These are phyloP conservation scores for Termitomyces sp. DNA, from an alignment of 768 basidiomycete genomes.

Conservation along the genomic window DNA sequence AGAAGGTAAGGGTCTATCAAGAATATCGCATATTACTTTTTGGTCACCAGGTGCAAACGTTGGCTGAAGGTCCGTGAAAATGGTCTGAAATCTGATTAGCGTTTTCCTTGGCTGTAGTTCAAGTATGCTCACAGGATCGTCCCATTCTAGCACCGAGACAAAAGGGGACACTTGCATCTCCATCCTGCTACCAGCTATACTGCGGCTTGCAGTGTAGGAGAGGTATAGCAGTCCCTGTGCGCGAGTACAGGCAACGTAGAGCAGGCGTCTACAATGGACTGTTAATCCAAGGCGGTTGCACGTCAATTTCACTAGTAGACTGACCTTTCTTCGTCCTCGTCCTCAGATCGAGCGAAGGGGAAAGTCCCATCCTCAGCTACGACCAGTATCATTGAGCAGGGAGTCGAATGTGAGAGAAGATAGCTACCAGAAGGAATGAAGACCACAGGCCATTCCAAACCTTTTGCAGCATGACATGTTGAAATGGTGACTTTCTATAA, in stretches of 20 bases:
- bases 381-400: conserved; percentile 1
- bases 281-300: neutral
- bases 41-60: conserved; percentile 40
- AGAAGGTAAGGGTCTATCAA: conserved; percentile 41
- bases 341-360: conserved; percentile 71
- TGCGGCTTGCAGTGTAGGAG: conserved; percentile 3
- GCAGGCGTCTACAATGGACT: conserved; percentile 51
- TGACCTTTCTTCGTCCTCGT: conserved; percentile 79
- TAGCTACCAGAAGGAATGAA: conserved; percentile 64
- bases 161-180: conserved; percentile 55
- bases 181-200: conserved; percentile 30
- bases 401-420: neutral
- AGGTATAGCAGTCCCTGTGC: conserved; percentile 54
- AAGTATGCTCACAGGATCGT: conserved; percentile 35
- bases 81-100: conserved; percentile 17
- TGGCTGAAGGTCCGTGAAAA: conserved; percentile 44
- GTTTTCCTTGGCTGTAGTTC: neutral
- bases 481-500: conserved; percentile 29
- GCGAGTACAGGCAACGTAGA: conserved; percentile 88
- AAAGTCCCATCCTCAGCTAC: conserved; percentile 71
- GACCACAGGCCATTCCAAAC: conserved; percentile 90
- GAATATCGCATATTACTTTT: conserved; percentile 48
- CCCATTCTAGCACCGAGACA: conserved; percentile 37
- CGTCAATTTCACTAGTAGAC: conserved; percentile 6
- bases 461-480: conserved; percentile 89